A percentile compares a stretch with the other conserved stretches of the same genome.
Conservation (phyloP, 768 basidiomycete genomes). For the Cyathus striatus region DNA sequence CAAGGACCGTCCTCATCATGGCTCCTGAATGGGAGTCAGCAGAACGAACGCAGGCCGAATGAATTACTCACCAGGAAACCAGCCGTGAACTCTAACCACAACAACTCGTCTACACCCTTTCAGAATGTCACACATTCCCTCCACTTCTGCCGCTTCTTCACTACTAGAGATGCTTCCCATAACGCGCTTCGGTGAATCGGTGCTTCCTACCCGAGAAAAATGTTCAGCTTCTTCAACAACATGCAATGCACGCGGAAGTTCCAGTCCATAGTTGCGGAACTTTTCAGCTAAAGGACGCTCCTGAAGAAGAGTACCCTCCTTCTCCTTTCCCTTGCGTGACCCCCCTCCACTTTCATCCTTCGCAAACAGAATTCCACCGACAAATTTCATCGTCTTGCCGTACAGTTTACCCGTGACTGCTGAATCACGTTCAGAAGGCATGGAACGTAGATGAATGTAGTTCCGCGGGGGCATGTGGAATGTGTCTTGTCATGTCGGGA, state of each 20-base stretch:
- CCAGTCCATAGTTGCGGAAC: constrained; percentile 50
- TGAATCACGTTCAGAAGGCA: too few species aligned
- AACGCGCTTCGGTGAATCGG: neutral
- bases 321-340: constrained; percentile 10
- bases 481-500: constrained; percentile 85
- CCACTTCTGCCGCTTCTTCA: constrained; percentile 10
- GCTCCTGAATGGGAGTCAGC: constrained; percentile 41
- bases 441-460: constrained; percentile 21
- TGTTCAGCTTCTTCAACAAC: constrained; percentile 32
- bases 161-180: constrained; percentile 4
- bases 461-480: constrained; percentile 76
- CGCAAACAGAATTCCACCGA: constrained; percentile 60
- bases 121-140: constrained; percentile 37
- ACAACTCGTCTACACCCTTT: constrained; percentile 64
- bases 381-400: constrained; percentile 57
- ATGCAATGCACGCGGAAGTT: constrained; percentile 68
- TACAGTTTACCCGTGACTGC: constrained; percentile 26
- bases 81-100: constrained; percentile 85
- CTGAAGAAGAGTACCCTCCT: too few species aligned
- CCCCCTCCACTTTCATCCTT: constrained; percentile 20
- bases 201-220: neutral
- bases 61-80: constrained; percentile 75
- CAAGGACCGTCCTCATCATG: constrained; percentile 62
- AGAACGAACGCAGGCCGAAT: constrained; percentile 2
- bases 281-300: too few species aligned